These are phyloP conservation scores for Acanthamoeba lenticulata DNA, from an alignment of 208 protist species.

Conservation along the genomic window DNA sequence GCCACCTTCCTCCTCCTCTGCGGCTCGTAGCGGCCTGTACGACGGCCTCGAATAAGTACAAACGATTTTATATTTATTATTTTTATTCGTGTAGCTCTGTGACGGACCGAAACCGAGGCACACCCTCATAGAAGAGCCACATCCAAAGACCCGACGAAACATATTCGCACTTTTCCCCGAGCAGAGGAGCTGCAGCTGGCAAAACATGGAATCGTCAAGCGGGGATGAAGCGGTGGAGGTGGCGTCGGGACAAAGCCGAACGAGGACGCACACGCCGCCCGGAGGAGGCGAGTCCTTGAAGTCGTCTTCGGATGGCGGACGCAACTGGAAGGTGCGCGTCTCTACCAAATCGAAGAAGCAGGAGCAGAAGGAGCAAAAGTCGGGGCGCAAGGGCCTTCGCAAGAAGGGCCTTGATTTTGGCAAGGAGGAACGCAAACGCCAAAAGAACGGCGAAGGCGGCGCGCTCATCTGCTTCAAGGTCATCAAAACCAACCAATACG, in stretches of 20 bases:
- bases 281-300: background rate
- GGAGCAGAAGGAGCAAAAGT: slow-evolving; percentile 50
- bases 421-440: slow-evolving; percentile 43
- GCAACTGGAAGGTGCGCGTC: slow-evolving; percentile 10
- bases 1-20: too few species aligned
- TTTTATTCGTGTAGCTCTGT: too few species aligned
- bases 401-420: slow-evolving; percentile 22
- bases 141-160: too few species aligned
- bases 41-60: too few species aligned
- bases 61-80: too few species aligned
- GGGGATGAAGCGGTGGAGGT: background rate
- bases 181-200: background rate
- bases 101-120: too few species aligned
- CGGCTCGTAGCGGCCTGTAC: too few species aligned
- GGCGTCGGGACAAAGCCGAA: background rate
- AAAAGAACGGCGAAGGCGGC: slow-evolving; percentile 39
- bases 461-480: slow-evolving; percentile 55
- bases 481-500: slow-evolving; percentile 59
- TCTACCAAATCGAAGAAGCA: slow-evolving; percentile 13
- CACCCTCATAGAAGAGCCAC: too few species aligned
- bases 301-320: background rate
- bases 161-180: too few species aligned
- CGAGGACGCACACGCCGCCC: background rate
- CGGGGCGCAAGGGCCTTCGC: slow-evolving; percentile 21
- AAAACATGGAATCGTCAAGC: background rate